Percentiles rank a stretch among this genome's conserved stretches.
Conservation (phyloP, 2,329 filamentous ascomycete genomes). For the Hymenoscyphus repandus region DNA sequence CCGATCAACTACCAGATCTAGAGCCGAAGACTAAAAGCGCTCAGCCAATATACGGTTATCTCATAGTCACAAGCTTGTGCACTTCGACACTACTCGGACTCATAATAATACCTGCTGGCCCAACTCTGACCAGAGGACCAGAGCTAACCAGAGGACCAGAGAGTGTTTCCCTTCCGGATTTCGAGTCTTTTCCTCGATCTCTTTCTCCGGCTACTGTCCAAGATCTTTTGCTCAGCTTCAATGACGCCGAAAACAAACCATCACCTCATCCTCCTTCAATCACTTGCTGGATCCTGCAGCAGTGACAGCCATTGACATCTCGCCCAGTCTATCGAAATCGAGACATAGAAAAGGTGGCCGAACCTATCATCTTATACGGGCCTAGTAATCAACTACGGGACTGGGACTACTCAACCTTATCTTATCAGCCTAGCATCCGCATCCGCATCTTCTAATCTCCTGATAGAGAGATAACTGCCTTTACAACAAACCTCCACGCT, state of each 20-base stretch:
- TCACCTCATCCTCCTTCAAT: conserved; percentile 29
- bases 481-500: conserved; percentile 1
- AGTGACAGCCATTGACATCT: conserved; percentile 22
- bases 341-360: not conserved
- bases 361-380: not conserved
- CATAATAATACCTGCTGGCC: too few species aligned
- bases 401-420: too few species aligned
- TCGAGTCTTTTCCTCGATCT: too few species aligned
- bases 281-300: conserved; percentile 24
- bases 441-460: not conserved
- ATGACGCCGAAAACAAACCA: conserved; percentile 26
- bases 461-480: too few species aligned
- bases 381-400: not conserved
- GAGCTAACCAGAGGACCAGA: too few species aligned
- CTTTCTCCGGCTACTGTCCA: not conserved
- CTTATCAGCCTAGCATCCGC: not conserved
- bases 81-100: too few species aligned
- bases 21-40: too few species aligned
- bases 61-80: too few species aligned
- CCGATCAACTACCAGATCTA: too few species aligned
- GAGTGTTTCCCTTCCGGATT: too few species aligned
- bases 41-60: too few species aligned
- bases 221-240: conserved; percentile 12
- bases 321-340: not conserved
- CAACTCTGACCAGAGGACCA: too few species aligned